Conservation (phyloP, 2,329 filamentous ascomycete genomes). For the Xylaria sp. region DNA sequence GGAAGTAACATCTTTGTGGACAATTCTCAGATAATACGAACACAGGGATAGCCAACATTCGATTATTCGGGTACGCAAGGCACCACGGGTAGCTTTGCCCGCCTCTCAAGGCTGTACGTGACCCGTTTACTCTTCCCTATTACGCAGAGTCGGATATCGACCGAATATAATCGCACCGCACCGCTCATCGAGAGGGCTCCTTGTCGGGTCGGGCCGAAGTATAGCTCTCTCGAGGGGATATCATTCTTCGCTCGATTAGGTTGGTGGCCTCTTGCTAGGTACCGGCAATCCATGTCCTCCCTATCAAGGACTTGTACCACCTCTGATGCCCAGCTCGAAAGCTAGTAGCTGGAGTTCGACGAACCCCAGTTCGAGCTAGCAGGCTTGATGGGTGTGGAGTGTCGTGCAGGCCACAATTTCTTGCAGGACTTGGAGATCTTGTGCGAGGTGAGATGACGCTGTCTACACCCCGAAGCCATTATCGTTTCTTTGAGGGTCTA, state of each 20-base stretch:
- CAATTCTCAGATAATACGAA: neutral
- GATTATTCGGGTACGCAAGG: neutral
- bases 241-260: constrained; percentile 25
- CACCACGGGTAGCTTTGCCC: neutral
- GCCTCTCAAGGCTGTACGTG: constrained; percentile 2
- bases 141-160: constrained; percentile 13
- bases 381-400: constrained; percentile 40
- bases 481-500: constrained; percentile 20
- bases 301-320: constrained; percentile 43
- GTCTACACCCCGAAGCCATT: constrained; percentile 44
- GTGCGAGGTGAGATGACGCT: constrained; percentile 62
- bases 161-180: constrained; percentile 6
- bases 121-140: constrained; percentile 1
- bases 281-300: constrained; percentile 22
- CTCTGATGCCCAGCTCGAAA: constrained; percentile 30
- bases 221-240: constrained; percentile 2
- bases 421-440: constrained; percentile 59
- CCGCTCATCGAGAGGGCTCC: constrained; percentile 15
- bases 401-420: constrained; percentile 50
- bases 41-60: neutral
- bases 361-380: constrained; percentile 33
- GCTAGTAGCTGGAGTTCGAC: constrained; percentile 13
- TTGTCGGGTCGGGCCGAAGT: constrained; percentile 36
- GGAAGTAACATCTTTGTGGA: neutral
- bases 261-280: constrained; percentile 34